Evolutionary conservation across 2,329 filamentous ascomycete species (phyloP).

Genomic region (Piedraia hortae): DNA sequence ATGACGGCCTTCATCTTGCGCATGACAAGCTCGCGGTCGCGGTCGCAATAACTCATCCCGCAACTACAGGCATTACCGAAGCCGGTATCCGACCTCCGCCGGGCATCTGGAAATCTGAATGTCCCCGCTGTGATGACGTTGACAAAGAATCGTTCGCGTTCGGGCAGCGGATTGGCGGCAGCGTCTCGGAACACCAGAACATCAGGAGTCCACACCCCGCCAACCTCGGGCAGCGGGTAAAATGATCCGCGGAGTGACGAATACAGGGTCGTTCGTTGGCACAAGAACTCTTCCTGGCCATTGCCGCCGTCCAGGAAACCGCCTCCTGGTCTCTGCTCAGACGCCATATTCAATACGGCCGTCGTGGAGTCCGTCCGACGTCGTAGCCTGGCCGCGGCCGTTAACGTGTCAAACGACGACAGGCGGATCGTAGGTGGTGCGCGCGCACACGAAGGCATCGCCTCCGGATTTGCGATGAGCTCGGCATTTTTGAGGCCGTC

Average conservation of each 20-base stretch:
- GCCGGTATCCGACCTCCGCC: constrained; percentile 9
- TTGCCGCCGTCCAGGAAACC: constrained; percentile 32
- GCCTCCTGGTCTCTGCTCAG: constrained; percentile 30
- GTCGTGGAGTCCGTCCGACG: constrained; percentile 14
- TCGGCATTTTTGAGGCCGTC: constrained; percentile 26
- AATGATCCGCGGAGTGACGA: constrained; percentile 29
- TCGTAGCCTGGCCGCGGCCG: constrained; percentile 17
- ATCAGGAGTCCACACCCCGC: constrained; percentile 28
- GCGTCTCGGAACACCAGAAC: constrained; percentile 29
- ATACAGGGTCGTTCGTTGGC: constrained; percentile 30
- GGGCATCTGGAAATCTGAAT: constrained; percentile 28
- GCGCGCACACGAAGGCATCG: not conserved
- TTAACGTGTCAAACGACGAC: constrained; percentile 24
- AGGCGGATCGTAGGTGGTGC: constrained; percentile 17
- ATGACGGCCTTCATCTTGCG: constrained; percentile 31
- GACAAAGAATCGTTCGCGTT: constrained; percentile 28
- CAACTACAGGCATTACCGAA: constrained; percentile 11
- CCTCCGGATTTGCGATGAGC: constrained; percentile 18
- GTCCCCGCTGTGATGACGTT: constrained; percentile 31
- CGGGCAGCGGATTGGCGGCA: constrained; percentile 15
- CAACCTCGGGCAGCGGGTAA: constrained; percentile 31
- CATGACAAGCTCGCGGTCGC: constrained; percentile 23
- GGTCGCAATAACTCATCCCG: constrained; percentile 17
- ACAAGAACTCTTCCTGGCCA: constrained; percentile 34
- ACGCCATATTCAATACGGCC: constrained; percentile 37